These are phyloP conservation scores for Boletellus ananiceps DNA, from an alignment of 768 basidiomycete genomes.

Conservation along the genomic window DNA sequence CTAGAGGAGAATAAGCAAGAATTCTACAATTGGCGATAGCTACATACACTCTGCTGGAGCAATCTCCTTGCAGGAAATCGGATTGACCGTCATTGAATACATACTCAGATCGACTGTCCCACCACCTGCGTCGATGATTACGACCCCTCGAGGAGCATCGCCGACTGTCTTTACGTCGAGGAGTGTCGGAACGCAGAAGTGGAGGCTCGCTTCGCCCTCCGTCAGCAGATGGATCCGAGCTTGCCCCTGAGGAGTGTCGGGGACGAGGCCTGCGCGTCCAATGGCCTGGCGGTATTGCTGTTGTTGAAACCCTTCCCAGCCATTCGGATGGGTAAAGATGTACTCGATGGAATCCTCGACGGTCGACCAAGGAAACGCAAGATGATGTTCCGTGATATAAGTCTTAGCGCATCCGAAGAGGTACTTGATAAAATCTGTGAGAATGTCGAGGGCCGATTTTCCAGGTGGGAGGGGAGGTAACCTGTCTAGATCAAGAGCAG, in stretches of 20 bases:
- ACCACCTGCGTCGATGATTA: conserved; percentile 43
- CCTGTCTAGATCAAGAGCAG: conserved; percentile 17
- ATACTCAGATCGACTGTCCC: conserved; percentile 36
- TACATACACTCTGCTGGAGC: conserved; percentile 27
- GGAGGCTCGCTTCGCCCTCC: conserved; percentile 24
- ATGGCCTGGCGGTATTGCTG: too few species aligned
- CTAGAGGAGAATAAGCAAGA: conserved; percentile 16
- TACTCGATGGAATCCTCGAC: conserved; percentile 14
- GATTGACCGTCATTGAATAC: conserved; percentile 23
- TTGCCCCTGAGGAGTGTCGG: neutral
- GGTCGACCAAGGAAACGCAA: conserved; percentile 2
- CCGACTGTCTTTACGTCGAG: neutral
- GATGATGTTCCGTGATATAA: too few species aligned
- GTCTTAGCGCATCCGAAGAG: too few species aligned
- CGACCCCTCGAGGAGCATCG: conserved; percentile 28
- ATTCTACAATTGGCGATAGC: neutral
- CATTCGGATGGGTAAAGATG: too few species aligned
- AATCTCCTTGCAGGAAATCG: conserved; percentile 30
- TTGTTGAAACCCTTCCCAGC: too few species aligned
- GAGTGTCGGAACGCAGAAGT: conserved; percentile 41
- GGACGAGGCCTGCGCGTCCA: too few species aligned
- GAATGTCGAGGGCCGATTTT: too few species aligned
- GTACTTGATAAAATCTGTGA: too few species aligned
- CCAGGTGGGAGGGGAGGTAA: conserved; percentile 28
- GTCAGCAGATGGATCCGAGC: conserved; percentile 19